phyloP scores from a whole-genome alignment of 148 eudicot species.

The Camellia sinensis region DNA sequence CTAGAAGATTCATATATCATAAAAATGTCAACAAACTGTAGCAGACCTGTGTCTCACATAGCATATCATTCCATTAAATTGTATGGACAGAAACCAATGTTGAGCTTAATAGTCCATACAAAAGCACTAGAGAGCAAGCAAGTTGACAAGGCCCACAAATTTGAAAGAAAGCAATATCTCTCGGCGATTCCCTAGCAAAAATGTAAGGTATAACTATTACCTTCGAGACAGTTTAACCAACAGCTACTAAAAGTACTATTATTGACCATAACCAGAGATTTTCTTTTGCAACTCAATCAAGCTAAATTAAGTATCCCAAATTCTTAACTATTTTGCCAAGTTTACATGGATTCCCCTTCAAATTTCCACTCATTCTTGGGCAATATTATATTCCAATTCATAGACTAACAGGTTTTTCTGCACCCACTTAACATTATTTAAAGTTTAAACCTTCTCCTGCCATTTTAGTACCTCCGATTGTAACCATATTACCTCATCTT shows the following conservation, averaged over 20 bases:
- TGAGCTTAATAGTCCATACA: neutral
- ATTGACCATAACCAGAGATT: neutral
- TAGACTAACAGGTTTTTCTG: neutral
- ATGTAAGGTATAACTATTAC: too few species aligned
- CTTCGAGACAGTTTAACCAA: neutral
- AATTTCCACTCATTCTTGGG: neutral
- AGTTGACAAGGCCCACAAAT: slow-evolving; percentile 9
- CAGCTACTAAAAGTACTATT: neutral
- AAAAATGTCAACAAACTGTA: neutral
- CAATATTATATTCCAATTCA: neutral
- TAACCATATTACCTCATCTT: neutral
- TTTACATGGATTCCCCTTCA: neutral
- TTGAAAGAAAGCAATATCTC: neutral
- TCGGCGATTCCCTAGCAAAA: neutral
- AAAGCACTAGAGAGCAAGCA: neutral
- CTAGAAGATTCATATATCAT: neutral
- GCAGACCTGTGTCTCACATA: neutral
- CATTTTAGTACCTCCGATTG: neutral
- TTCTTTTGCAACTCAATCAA: neutral
- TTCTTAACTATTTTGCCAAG: neutral
- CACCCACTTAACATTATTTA: neutral
- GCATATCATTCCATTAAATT: neutral
- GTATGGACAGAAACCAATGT: neutral
- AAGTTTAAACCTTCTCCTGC: neutral
- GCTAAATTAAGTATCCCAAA: neutral